A percentile compares a stretch with the other conserved stretches of the same genome.
phyloP scores from a whole-genome alignment of 257 asterid genomes.

The Scutellaria galericulata region DNA sequence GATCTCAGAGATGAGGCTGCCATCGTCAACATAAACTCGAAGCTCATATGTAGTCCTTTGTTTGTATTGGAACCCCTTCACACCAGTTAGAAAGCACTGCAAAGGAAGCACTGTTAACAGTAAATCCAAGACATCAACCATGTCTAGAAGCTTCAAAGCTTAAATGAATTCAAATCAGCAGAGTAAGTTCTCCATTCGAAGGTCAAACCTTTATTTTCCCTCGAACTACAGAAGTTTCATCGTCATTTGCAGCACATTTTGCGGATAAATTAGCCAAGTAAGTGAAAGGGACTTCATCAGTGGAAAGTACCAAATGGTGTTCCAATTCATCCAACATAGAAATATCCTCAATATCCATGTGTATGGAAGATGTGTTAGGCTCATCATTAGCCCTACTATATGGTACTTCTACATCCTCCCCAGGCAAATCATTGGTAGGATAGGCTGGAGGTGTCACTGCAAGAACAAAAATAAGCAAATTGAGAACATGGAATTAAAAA shows the following conservation, averaged over 20 bases:
- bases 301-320: slow-evolving; percentile 49
- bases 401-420: slow-evolving; percentile 40
- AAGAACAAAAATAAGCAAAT: slow-evolving; percentile 17
- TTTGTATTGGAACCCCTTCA: slow-evolving; percentile 74
- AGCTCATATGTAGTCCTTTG: slow-evolving; percentile 68
- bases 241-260: slow-evolving; percentile 53
- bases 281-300: slow-evolving; percentile 74
- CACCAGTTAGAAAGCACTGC: slow-evolving; percentile 86
- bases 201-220: slow-evolving; percentile 81
- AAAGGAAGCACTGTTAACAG: slow-evolving; percentile 30
- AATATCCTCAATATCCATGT: slow-evolving; percentile 57
- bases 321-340: slow-evolving; percentile 53
- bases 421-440: slow-evolving; percentile 31
- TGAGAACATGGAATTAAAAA: slow-evolving; percentile 1
- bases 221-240: slow-evolving; percentile 48
- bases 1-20: slow-evolving; percentile 91
- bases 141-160: neutral
- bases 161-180: neutral
- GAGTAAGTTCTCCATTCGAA: slow-evolving; percentile 14
- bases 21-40: slow-evolving; percentile 81
- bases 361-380: slow-evolving; percentile 33
- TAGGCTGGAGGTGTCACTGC: slow-evolving; percentile 18
- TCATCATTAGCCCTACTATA: slow-evolving; percentile 37
- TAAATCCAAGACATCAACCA: slow-evolving; percentile 1
- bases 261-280: slow-evolving; percentile 87